These are phyloP conservation scores for Turritis glabra DNA, from an alignment of 345 rosid species.

Conservation along the genomic window DNA sequence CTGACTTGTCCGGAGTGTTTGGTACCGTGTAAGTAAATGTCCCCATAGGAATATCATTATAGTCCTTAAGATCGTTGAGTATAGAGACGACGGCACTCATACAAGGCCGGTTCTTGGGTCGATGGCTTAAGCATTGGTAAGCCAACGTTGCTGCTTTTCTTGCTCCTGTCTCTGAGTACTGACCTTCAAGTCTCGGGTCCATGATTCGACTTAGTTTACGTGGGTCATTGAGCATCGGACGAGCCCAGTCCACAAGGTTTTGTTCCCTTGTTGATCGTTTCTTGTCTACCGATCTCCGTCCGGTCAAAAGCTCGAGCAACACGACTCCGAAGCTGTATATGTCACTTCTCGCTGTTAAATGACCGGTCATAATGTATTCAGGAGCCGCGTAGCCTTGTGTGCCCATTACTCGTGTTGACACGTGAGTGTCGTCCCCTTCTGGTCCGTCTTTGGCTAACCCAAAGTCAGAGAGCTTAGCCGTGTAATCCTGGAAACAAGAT, in stretches of 20 bases:
- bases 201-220: slow-evolving; percentile 67
- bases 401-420: slow-evolving; percentile 91
- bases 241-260: slow-evolving; percentile 70
- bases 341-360: slow-evolving; percentile 69
- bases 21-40: slow-evolving; percentile 72
- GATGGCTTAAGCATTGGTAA: slow-evolving; percentile 70
- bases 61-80: slow-evolving; percentile 62
- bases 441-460: slow-evolving; percentile 96
- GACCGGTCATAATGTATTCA: slow-evolving; percentile 93
- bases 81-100: slow-evolving; percentile 66
- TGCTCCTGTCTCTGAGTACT: slow-evolving; percentile 79
- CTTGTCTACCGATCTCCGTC: slow-evolving; percentile 64
- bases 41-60: slow-evolving; percentile 55
- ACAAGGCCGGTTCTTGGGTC: slow-evolving; percentile 75
- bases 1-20: slow-evolving; percentile 34
- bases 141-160: slow-evolving; percentile 81
- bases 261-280: slow-evolving; percentile 59
- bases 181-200: slow-evolving; percentile 92
- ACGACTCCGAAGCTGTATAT: slow-evolving; percentile 77
- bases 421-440: slow-evolving; percentile 92
- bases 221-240: slow-evolving; percentile 62
- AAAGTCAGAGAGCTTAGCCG: slow-evolving; percentile 81
- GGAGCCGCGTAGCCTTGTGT: slow-evolving; percentile 98
- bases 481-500: slow-evolving; percentile 58
- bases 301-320: slow-evolving; percentile 60